Base-by-base conservation (phyloP, 2,329 filamentous ascomycete genomes). In the Xylaria sp. region DNA sequence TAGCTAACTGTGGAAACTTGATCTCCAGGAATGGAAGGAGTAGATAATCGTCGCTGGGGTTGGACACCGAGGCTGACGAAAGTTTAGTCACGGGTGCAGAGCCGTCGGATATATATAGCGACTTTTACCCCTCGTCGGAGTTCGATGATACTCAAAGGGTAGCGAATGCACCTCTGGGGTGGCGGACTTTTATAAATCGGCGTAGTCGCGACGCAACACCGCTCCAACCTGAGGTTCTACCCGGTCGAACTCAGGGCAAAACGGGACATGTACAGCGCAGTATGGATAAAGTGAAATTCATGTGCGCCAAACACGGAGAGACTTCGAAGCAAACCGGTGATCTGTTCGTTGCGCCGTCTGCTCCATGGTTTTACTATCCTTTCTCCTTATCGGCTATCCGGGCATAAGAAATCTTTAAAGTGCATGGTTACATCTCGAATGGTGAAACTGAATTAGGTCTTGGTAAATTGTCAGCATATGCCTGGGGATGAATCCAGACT, bases 101-200 rank as follows among this genome's bases (percentile, higher is more conserved):
- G 63, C 64, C 67, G 70, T 70, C 67, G 67, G 67, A 63, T 62
- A 64, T 70, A 63, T 68, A 70, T 65, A 65, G 61, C 44, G 65
- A 62, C 34, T 50, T 44, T 70, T 50, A 61, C 58, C 56, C 15
- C 41, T 41, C 54, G 46, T 50, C 64, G 48, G 55, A 39, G 58
- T 48, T 37, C 39, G 46, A 63, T 51, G n/a, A 39, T 41, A n/a
- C 61, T 50, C 61, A 55, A 55, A 20, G 60, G 58, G 60, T 51
- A 65, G 34, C 57, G 65, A 51, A 70, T 69, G 62, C 37, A 66
- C 60, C 52, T 32, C 46, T 66, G 37, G 63, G 44, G 63, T 66
- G 63, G 63, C 54, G 59, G 61, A 15, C 15, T 48, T 50, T 51
- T 66, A n/a, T 66, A 63, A 66, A 64, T 56, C 62, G 69, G 66